Conservation (phyloP, 2,329 filamentous ascomycete genomes). For the Penicillium sp. region DNA sequence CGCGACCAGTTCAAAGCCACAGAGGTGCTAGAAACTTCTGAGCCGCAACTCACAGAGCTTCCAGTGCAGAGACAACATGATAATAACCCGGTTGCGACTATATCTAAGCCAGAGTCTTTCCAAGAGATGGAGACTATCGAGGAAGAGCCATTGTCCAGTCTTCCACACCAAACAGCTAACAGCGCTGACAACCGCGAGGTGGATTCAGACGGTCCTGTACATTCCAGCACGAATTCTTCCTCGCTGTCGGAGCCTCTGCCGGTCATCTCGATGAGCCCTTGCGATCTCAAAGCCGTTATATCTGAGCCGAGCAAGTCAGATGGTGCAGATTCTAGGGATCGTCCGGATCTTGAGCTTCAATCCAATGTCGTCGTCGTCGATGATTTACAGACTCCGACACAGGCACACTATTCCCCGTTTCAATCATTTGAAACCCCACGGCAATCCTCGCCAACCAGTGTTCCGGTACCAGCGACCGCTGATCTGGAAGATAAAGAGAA, state of each 20-base stretch:
- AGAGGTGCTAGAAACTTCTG: not conserved
- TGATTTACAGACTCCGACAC: slow-evolving; percentile 16
- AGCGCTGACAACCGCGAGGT: too few relatives aligned
- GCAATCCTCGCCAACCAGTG: slow-evolving; percentile 6
- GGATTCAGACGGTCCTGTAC: too few relatives aligned
- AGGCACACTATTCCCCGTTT: slow-evolving; percentile 6
- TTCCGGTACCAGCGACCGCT: slow-evolving; percentile 8
- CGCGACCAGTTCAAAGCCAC: slow-evolving; percentile 5
- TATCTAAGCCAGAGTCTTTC: not conserved
- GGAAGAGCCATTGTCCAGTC: slow-evolving; percentile 15
- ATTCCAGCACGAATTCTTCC: too few relatives aligned
- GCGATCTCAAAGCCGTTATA: not conserved
- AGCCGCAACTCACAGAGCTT: not conserved
- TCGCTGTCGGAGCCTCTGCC: too few relatives aligned
- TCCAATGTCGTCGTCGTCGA: slow-evolving; percentile 8
- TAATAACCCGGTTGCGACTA: not conserved
- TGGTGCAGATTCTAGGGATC: too few relatives aligned
- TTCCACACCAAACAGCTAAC: too few relatives aligned
- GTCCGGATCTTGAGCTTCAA: not conserved
- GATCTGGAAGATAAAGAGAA: slow-evolving; percentile 21
- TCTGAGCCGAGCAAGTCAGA: not conserved
- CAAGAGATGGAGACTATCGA: slow-evolving; percentile 24
- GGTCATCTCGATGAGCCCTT: too few relatives aligned
- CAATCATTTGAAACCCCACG: not conserved
- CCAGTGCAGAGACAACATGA: not conserved